Evolutionary conservation across 2,329 filamentous ascomycete genomes (phyloP).

Genomic region (Penicillium frequentans): DNA sequence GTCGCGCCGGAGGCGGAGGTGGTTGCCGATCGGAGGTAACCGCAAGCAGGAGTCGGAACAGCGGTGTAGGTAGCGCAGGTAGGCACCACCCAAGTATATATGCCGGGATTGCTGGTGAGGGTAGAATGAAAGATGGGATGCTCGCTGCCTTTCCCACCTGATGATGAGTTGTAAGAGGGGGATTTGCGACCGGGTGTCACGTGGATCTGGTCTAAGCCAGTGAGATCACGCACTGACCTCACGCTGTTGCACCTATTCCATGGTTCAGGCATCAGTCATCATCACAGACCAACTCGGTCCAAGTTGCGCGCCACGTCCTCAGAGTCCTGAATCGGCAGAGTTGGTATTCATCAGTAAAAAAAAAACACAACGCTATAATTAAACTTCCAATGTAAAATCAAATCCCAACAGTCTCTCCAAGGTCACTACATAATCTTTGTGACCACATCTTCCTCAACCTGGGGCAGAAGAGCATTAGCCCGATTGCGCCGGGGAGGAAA

Average conservation of each 20-base stretch:
- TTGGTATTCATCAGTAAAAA: conserved; percentile 37
- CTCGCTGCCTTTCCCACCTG: not conserved
- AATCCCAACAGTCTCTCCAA: conserved; percentile 22
- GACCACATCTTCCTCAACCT: conserved; percentile 83
- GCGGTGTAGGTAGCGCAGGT: conserved; percentile 4
- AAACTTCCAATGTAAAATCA: conserved; percentile 10
- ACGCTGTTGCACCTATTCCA: conserved; percentile 26
- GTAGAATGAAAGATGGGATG: not conserved
- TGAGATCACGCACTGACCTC: conserved; percentile 42
- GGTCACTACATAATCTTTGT: conserved; percentile 78
- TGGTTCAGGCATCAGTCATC: conserved; percentile 3
- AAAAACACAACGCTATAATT: not conserved
- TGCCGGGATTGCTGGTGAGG: not conserved
- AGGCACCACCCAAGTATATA: conserved; percentile 1
- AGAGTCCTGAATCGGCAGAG: conserved; percentile 27
- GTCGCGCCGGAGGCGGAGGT: conserved; percentile 20
- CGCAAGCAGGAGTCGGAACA: conserved; percentile 18
- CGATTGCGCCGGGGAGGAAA: conserved; percentile 15
- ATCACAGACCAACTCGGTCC: conserved; percentile 27
- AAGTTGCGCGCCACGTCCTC: conserved; percentile 30
- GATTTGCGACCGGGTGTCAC: conserved; percentile 36
- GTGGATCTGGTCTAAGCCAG: conserved; percentile 37
- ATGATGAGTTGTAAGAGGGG: conserved; percentile 5
- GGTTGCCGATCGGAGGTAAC: conserved; percentile 43
- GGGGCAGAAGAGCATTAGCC: conserved; percentile 48